A percentile compares a stretch with the other conserved stretches of the same genome.
Conservation (phyloP, 1,284 basidiomycete genomes). For the Malassezia caprae region DNA sequence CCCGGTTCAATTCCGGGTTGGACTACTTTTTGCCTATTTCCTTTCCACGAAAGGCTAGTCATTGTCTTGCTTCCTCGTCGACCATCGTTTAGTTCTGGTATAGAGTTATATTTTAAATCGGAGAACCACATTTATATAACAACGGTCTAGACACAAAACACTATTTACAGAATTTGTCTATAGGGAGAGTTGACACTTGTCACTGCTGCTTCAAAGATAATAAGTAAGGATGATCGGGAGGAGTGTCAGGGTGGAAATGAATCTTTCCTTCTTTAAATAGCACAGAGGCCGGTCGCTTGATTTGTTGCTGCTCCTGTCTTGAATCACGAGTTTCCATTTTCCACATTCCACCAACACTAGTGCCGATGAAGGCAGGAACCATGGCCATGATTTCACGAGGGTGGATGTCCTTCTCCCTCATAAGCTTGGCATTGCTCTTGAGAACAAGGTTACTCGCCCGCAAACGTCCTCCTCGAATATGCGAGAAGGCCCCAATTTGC, state of each 20-base stretch:
- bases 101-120: too few species aligned
- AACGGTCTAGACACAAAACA: neutral
- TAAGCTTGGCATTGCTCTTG: slow-evolving; percentile 35
- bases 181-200: neutral
- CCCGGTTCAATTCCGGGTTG: slow-evolving; percentile 24
- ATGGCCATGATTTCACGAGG: slow-evolving; percentile 64
- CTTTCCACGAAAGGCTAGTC: neutral
- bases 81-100: too few species aligned
- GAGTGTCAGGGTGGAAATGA: slow-evolving; percentile 75
- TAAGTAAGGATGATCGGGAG: slow-evolving; percentile 48
- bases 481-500: slow-evolving; percentile 30
- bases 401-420: slow-evolving; percentile 44
- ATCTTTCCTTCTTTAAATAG: slow-evolving; percentile 56
- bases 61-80: too few species aligned
- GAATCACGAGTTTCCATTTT: neutral
- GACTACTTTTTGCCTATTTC: slow-evolving; percentile 15
- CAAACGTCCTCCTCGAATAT: slow-evolving; percentile 59
- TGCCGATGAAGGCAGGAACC: slow-evolving; percentile 39
- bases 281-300: slow-evolving; percentile 20
- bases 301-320: slow-evolving; percentile 2
- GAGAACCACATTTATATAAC: neutral
- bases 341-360: slow-evolving; percentile 39
- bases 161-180: neutral
- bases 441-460: slow-evolving; percentile 53
- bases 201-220: neutral